Conservation (phyloP, 2,329 filamentous ascomycete genomes). For the Claviceps lovelessii region DNA sequence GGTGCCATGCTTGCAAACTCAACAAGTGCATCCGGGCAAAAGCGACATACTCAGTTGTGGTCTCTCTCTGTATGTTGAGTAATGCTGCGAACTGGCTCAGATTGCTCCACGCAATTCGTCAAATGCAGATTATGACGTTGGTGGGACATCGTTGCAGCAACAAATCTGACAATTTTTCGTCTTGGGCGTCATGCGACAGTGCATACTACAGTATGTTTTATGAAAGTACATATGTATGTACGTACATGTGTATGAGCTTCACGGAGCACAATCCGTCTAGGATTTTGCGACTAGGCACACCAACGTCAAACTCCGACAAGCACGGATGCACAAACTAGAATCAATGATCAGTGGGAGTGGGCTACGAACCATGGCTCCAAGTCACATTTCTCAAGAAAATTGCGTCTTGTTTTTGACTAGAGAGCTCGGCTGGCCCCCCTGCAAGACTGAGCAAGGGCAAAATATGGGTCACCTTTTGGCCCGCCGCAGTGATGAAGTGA, state of each 20-base stretch:
- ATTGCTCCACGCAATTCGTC: background rate
- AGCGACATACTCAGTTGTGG: background rate
- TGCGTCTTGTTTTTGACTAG: background rate
- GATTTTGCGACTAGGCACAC: background rate
- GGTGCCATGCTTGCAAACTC: background rate
- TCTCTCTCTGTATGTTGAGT: too few relatives aligned
- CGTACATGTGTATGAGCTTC: background rate
- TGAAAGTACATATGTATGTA: background rate
- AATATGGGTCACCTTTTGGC: background rate
- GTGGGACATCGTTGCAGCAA: background rate
- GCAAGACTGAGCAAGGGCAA: background rate
- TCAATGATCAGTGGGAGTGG: background rate
- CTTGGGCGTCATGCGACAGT: background rate
- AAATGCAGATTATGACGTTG: background rate
- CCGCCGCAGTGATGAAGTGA: background rate
- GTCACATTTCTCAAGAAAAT: background rate
- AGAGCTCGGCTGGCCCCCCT: background rate
- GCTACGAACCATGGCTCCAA: background rate
- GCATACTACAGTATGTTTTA: background rate
- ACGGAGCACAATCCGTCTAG: background rate
- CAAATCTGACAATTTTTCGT: background rate
- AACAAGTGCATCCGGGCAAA: background rate
- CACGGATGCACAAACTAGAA: background rate
- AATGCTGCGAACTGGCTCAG: background rate
- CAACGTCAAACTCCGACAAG: background rate